These are phyloP conservation scores for Phlebopus sp. DNA, from an alignment of 1,284 basidiomycete genomes.

Conservation along the genomic window DNA sequence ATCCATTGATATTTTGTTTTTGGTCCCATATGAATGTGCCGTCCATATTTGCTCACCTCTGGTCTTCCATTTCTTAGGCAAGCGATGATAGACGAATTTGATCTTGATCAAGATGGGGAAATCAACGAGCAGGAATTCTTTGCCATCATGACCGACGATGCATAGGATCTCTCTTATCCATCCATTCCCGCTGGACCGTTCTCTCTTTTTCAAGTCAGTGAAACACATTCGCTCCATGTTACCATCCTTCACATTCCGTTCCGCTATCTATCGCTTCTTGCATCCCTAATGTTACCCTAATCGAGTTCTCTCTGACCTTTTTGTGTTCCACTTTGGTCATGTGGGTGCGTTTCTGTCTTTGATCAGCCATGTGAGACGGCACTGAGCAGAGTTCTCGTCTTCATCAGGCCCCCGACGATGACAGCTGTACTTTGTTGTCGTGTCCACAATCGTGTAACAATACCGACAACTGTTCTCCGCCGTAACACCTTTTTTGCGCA, in stretches of 20 bases:
- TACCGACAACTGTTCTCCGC: conserved; percentile 17
- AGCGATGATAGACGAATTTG: conserved; percentile 99
- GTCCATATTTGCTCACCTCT: conserved; percentile 34
- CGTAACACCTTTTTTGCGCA: conserved; percentile 14
- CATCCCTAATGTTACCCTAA: conserved; percentile 15
- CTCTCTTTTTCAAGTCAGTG: not conserved
- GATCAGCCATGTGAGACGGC: conserved; percentile 16
- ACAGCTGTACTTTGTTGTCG: conserved; percentile 19
- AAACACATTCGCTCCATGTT: conserved; percentile 9
- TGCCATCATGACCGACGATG: conserved; percentile 95
- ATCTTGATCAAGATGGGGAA: conserved; percentile 97
- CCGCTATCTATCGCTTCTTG: conserved; percentile 19
- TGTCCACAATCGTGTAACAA: conserved; percentile 9
- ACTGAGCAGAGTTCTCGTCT: conserved; percentile 16
- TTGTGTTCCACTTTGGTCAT: not conserved
- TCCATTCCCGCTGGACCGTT: not conserved
- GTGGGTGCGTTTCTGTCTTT: conserved; percentile 10
- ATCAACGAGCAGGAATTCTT: conserved; percentile 95
- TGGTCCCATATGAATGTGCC: not conserved
- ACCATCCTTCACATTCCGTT: conserved; percentile 4
- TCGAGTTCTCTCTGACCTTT: not conserved
- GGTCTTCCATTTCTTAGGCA: conserved; percentile 58
- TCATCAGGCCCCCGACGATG: conserved; percentile 19
- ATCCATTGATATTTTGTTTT: conserved; percentile 7
- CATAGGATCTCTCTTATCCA: conserved; percentile 33